These are phyloP conservation scores for Trichoderma sp. DNA, from an alignment of 2,329 filamentous ascomycete genomes.

Conservation along the genomic window DNA sequence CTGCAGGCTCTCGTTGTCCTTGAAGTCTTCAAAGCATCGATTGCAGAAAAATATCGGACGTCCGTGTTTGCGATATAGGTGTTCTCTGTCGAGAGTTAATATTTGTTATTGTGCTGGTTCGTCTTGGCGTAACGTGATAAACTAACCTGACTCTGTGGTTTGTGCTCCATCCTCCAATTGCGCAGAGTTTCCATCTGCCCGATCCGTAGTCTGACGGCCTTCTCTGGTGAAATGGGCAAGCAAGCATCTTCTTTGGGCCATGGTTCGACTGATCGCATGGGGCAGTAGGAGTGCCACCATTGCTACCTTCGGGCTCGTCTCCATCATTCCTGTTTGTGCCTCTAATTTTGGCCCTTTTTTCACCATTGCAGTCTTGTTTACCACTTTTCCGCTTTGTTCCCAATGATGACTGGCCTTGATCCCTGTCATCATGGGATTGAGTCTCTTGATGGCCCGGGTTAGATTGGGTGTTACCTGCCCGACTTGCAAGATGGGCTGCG, in stretches of 20 bases:
- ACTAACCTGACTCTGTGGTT: not conserved
- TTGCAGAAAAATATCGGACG: not conserved
- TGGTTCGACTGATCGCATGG: fast-evolving
- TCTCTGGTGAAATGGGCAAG: not conserved
- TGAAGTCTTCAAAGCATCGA: not conserved
- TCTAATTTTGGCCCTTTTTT: not conserved
- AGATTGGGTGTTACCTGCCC: not conserved
- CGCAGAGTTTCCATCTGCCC: not conserved
- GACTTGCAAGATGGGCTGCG: not conserved
- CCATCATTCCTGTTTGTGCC: not conserved
- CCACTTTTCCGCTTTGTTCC: not conserved
- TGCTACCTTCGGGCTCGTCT: not conserved
- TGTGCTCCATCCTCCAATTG: not conserved
- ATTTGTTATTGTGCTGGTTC: too few relatives aligned
- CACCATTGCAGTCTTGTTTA: too few relatives aligned
- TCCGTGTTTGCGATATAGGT: not conserved
- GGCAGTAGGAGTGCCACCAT: not conserved
- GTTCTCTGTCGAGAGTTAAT: not conserved
- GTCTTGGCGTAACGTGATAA: too few relatives aligned
- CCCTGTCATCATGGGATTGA: not conserved
- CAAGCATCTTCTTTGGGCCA: fast-evolving
- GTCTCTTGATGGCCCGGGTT: not conserved
- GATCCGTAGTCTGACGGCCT: not conserved
- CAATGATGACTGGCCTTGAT: too few relatives aligned
- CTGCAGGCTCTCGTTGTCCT: not conserved